Evolutionary conservation across 345 rosid genomes (phyloP).

Genomic region (Gossypium australe): DNA sequence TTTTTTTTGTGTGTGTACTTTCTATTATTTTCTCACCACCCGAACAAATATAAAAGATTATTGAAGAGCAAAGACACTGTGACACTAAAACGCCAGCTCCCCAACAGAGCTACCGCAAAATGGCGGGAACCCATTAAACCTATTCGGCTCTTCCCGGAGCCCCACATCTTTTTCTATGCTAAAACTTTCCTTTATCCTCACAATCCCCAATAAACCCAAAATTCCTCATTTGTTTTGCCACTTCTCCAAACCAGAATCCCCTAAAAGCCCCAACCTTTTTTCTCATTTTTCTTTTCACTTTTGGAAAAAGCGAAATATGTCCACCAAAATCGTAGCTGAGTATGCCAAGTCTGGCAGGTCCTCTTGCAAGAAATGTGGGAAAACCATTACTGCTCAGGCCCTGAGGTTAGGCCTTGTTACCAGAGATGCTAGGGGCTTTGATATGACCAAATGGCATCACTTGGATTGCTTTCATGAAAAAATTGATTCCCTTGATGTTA

Average conservation of each 20-base stretch:
- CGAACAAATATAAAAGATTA: background rate
- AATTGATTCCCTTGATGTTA: conserved; percentile 35
- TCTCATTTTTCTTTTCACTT: background rate
- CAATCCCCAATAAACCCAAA: background rate
- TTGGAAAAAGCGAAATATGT: background rate
- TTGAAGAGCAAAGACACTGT: too few relatives aligned
- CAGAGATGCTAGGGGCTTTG: conserved; percentile 63
- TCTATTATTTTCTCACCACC: background rate
- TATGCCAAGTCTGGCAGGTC: conserved; percentile 85
- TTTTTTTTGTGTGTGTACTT: too few relatives aligned
- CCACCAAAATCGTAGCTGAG: conserved; percentile 50
- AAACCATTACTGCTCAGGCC: conserved; percentile 41
- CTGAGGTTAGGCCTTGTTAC: conserved; percentile 54
- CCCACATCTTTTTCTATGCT: background rate
- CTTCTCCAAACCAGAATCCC: background rate
- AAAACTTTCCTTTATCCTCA: background rate
- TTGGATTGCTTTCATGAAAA: conserved; percentile 46
- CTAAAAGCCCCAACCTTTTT: conserved; percentile 1
- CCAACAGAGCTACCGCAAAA: background rate
- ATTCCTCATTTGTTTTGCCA: background rate
- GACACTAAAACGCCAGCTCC: background rate
- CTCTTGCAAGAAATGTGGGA: conserved; percentile 65
- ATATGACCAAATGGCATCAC: conserved; percentile 80
- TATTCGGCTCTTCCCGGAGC: background rate
- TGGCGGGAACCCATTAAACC: conserved; percentile 14